phyloP scores from a whole-genome alignment of 345 rosid species.

The Boechera divaricarpa region DNA sequence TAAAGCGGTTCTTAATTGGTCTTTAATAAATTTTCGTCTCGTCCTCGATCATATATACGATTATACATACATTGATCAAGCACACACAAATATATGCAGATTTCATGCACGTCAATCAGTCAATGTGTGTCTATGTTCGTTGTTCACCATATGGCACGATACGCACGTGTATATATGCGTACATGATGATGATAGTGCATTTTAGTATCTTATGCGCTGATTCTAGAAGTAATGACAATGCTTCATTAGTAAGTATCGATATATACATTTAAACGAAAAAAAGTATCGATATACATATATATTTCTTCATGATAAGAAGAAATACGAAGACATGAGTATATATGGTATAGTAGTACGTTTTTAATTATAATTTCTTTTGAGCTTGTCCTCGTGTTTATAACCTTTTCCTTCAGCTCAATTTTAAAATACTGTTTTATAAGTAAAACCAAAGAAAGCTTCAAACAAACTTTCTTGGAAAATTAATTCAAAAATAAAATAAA shows the following conservation, averaged over 20 bases:
- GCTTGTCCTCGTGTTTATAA: conserved; percentile 39
- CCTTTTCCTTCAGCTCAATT: conserved; percentile 27
- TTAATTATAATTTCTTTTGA: neutral
- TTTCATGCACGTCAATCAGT: neutral
- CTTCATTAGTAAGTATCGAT: conserved; percentile 4
- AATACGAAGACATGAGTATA: neutral
- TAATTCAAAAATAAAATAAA: conserved; percentile 43
- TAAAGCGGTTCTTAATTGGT: conserved; percentile 28
- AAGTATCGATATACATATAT: neutral
- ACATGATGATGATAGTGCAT: neutral
- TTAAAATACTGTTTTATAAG: neutral
- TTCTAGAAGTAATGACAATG: conserved; percentile 3
- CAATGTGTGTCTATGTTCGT: conserved; percentile 23
- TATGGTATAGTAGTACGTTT: neutral
- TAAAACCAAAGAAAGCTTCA: conserved; percentile 30
- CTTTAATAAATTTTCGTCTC: conserved; percentile 15
- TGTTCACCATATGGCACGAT: conserved; percentile 21
- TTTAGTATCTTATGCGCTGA: neutral
- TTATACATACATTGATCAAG: conserved; percentile 15
- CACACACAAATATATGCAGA: conserved; percentile 14
- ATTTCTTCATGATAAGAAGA: conserved; percentile 1
- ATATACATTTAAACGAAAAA: neutral
- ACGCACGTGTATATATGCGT: neutral
- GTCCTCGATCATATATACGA: conserved; percentile 18
- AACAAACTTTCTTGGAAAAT: conserved; percentile 48